Base-by-base conservation (phyloP, 768 basidiomycete species). In the Candolleomyces aberdarensis region DNA sequence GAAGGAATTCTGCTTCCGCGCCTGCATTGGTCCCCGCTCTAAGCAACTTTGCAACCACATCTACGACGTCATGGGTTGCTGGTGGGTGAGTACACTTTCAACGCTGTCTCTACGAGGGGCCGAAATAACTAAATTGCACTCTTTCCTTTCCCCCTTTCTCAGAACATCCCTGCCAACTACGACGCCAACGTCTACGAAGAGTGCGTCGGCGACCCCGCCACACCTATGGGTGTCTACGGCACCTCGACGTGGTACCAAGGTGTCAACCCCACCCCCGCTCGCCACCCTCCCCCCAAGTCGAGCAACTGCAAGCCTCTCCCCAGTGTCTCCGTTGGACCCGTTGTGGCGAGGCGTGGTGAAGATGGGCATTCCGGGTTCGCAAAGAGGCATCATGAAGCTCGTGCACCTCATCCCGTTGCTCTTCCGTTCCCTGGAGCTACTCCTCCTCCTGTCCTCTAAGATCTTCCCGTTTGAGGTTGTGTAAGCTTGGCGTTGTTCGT, bases 191-290 rank as follows among this genome's bases (percentile, higher is more conserved):
- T 83, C 19, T 57, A 17, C 53, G 47, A 51, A 51, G 39, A 60
- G 31, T 52, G 55, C 48, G 49, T 47, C 47, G 29, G 39, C 49
- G 58, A 49, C 52, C 55, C 43, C 44, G 47, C 58, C 44, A 51
- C 84, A 82, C 83, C 85, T 3, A 85, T 86, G 84, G 87, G 87
- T 31, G 79, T 89, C n/a, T 87, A 89, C 65, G 84, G 84, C 39
- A 71, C 75, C 17, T 89, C 86, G 14, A 88, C 87, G 0, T 89
- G 84, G 76, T 71, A 80, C 67, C 90, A 92, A 76, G 86, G 86
- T 39, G 71, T 84, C 32, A 77, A 80, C 0, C 69, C 62, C 0
- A 88, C 84, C 2, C 86, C 88, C 15, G 46, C 77, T 6, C 75
- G 85, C 2, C 85, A 87, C 65, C 81, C 85, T 3, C 75, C 73